These are phyloP conservation scores for Pestalotiopsis sp. DNA, from an alignment of 2,329 filamentous ascomycete species.

Conservation along the genomic window DNA sequence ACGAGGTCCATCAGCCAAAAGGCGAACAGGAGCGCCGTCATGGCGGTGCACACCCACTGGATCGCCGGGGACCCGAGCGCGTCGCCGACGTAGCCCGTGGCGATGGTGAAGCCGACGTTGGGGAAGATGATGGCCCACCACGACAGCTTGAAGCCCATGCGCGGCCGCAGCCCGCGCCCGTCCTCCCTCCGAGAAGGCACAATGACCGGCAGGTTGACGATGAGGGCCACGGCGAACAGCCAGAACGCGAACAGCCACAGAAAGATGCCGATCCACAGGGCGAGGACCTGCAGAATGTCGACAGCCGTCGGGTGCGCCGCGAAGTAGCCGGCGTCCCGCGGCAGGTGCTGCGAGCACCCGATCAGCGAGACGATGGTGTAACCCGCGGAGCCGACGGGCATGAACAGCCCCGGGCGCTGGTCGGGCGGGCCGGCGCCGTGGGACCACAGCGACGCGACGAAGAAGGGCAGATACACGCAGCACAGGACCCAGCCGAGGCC, in stretches of 20 bases:
- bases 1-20: slow-evolving; percentile 29
- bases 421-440: slow-evolving; percentile 49
- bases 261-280: slow-evolving; percentile 15
- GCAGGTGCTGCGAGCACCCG: slow-evolving; percentile 16
- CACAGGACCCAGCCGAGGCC: slow-evolving; percentile 61
- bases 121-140: slow-evolving; percentile 18
- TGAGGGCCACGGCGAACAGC: slow-evolving; percentile 17
- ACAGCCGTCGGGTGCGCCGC: not conserved
- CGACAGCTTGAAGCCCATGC: slow-evolving; percentile 18
- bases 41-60: slow-evolving; percentile 17
- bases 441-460: slow-evolving; percentile 59
- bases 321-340: slow-evolving; percentile 17
- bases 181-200: not conserved
- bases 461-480: slow-evolving; percentile 61
- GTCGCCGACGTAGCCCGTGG: slow-evolving; percentile 14
- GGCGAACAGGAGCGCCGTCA: slow-evolving; percentile 18
- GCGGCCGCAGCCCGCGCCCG: not conserved
- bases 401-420: slow-evolving; percentile 64
- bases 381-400: slow-evolving; percentile 49
- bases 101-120: slow-evolving; percentile 18
- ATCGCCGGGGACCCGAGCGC: slow-evolving; percentile 10
- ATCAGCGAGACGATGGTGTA: slow-evolving; percentile 19
- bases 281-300: slow-evolving; percentile 14
- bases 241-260: slow-evolving; percentile 18
- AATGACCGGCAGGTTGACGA: slow-evolving; percentile 9